Evolutionary conservation across 495 filamentous ascomycete genomes (phyloP).

Genomic region (Cercophora samala): DNA sequence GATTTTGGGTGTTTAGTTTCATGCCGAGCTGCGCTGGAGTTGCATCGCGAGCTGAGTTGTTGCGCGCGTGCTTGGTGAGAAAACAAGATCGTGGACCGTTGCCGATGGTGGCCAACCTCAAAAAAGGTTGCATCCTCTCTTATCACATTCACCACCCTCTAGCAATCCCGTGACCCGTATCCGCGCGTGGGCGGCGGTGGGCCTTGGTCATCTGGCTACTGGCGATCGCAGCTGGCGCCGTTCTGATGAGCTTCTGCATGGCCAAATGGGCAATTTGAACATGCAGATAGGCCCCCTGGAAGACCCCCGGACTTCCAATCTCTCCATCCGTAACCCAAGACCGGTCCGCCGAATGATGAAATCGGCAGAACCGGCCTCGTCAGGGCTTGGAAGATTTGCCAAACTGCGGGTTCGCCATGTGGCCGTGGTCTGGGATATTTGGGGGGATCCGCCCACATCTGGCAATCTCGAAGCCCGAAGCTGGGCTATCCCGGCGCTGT

Average conservation of each 20-base stretch:
- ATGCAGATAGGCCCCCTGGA: neutral
- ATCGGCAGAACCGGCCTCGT: neutral
- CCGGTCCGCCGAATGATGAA: neutral
- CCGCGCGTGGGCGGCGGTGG: too few species aligned
- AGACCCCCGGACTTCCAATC: neutral
- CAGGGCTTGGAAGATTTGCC: slow-evolving; percentile 2
- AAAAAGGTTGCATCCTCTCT: neutral
- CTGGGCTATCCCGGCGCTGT: slow-evolving; percentile 2
- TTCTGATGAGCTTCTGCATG: neutral
- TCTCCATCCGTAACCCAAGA: neutral
- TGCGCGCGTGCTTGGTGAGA: neutral
- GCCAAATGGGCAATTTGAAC: slow-evolving; percentile 6
- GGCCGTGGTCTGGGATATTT: slow-evolving; percentile 3
- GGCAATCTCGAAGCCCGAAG: slow-evolving; percentile 2
- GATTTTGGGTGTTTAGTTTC: neutral
- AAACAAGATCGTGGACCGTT: neutral
- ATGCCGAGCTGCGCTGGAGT: neutral
- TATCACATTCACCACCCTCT: neutral
- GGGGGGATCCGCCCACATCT: slow-evolving; percentile 1
- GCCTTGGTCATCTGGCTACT: neutral
- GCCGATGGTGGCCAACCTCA: neutral
- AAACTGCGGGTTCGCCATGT: neutral
- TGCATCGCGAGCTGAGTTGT: neutral
- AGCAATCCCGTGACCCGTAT: neutral
- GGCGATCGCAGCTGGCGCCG: neutral